Conservation (phyloP, 192 early-diverging fungal genomes). For the Umbelopsis vinacea region DNA sequence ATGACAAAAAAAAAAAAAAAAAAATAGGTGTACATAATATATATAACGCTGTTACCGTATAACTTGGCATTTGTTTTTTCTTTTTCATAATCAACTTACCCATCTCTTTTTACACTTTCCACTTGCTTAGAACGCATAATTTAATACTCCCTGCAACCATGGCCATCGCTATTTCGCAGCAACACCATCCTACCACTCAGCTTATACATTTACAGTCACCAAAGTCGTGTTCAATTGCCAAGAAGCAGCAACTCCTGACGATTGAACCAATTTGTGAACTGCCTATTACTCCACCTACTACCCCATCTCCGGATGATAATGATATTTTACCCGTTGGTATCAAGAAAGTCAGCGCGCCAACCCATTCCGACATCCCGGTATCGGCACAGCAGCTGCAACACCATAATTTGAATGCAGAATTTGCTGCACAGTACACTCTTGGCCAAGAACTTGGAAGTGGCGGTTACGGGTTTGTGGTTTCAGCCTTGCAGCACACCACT, state of each 20-base stretch:
- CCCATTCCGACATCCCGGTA: not conserved
- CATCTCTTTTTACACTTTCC: not conserved
- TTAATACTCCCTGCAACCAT: not conserved
- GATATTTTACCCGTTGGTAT: not conserved
- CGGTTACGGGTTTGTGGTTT: slow-evolving; percentile 72
- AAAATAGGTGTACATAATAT: not conserved
- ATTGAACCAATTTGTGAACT: slow-evolving; percentile 7
- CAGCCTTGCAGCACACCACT: slow-evolving; percentile 54
- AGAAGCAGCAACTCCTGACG: not conserved
- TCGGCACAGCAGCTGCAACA: slow-evolving; percentile 1
- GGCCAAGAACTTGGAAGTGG: slow-evolving; percentile 68
- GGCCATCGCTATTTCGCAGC: not conserved
- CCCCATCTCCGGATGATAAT: not conserved
- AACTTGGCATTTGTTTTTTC: not conserved
- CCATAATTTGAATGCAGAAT: not conserved
- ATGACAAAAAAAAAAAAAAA: no score
- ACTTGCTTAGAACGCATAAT: not conserved
- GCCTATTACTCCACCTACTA: slow-evolving; percentile 12
- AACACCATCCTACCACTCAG: not conserved
- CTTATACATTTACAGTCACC: slow-evolving; percentile 13
- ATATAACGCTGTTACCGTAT: not conserved
- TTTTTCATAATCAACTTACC: not conserved
- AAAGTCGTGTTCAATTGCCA: slow-evolving; percentile 4
- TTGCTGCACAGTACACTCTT: slow-evolving; percentile 41
- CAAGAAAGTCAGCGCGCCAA: not conserved